Percentiles rank a stretch among this genome's conserved stretches.
phyloP scores from a whole-genome alignment of 257 asterid species.

The Lycium ferocissimum region DNA sequence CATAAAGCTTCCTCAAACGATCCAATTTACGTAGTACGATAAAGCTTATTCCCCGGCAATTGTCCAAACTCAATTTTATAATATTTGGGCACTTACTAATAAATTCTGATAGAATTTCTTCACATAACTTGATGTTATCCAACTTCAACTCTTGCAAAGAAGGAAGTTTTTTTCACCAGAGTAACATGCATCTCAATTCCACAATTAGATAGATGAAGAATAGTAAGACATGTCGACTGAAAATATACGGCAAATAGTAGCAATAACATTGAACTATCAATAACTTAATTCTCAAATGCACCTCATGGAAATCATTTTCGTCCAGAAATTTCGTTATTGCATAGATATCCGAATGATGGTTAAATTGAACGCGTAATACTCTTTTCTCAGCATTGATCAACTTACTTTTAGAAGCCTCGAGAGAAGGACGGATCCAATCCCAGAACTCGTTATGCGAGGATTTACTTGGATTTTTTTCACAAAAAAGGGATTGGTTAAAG shows the following conservation, averaged over 20 bases:
- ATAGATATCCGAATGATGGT: too few species aligned
- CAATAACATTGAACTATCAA: too few species aligned
- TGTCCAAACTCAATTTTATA: not conserved
- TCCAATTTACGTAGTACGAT: not conserved
- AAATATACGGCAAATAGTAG: not conserved
- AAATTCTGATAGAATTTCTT: not conserved
- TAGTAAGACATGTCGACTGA: not conserved
- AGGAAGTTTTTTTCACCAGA: not conserved
- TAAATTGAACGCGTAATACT: not conserved
- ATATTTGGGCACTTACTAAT: constrained; percentile 11
- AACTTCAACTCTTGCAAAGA: not conserved
- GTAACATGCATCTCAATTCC: not conserved
- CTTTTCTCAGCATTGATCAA: not conserved
- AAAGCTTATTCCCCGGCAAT: not conserved
- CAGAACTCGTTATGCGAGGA: not conserved
- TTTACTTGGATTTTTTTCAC: too few species aligned
- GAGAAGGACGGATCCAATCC: not conserved
- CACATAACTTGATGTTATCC: not conserved
- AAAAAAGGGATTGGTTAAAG: too few species aligned
- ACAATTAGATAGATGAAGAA: not conserved
- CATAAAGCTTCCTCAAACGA: constrained; percentile 8
- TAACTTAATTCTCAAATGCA: not conserved
- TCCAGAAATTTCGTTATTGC: not conserved
- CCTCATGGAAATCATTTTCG: constrained; percentile 12
- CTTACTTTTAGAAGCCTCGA: not conserved